A percentile compares a stretch with the other conserved stretches of the same genome.
Evolutionary conservation across 2,329 filamentous ascomycete species (phyloP).

Genomic region (Nothophoma quercina): DNA sequence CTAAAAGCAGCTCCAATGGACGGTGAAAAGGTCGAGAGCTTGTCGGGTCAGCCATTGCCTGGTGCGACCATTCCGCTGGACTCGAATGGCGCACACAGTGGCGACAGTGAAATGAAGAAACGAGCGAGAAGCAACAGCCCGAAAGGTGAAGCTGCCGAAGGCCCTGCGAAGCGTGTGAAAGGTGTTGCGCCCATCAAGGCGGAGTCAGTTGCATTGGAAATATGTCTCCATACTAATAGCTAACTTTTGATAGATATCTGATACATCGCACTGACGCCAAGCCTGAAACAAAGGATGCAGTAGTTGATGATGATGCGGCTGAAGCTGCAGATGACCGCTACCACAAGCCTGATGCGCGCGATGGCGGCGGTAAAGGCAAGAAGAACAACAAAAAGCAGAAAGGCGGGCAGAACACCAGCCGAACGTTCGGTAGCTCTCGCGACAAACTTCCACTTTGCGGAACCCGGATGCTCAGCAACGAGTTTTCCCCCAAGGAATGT

Average conservation of each 20-base stretch:
- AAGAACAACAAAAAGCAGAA: slow-evolving; percentile 68
- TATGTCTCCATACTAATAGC: not conserved
- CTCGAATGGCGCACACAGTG: slow-evolving; percentile 28
- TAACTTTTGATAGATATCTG: slow-evolving; percentile 39
- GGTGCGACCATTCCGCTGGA: slow-evolving; percentile 22
- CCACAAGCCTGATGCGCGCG: slow-evolving; percentile 50
- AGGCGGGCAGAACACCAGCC: slow-evolving; percentile 81
- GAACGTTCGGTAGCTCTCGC: slow-evolving; percentile 79
- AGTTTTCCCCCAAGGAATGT: slow-evolving; percentile 82
- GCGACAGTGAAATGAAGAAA: slow-evolving; percentile 41
- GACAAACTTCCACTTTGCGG: slow-evolving; percentile 82
- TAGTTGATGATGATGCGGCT: slow-evolving; percentile 64
- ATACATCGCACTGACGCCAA: slow-evolving; percentile 39
- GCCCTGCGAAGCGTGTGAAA: slow-evolving; percentile 44
- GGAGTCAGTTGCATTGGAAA: slow-evolving; percentile 62
- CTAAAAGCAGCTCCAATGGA: slow-evolving; percentile 18
- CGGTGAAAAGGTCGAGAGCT: slow-evolving; percentile 19
- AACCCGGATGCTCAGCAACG: slow-evolving; percentile 72
- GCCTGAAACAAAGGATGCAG: slow-evolving; percentile 32
- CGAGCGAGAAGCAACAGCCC: slow-evolving; percentile 43
- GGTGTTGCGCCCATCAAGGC: slow-evolving; percentile 76
- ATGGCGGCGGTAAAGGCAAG: slow-evolving; percentile 54
- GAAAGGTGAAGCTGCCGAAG: slow-evolving; percentile 38
- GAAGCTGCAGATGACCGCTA: slow-evolving; percentile 60
- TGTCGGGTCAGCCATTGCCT: slow-evolving; percentile 19